Evolutionary conservation across 2,329 filamentous ascomycete species (phyloP), one percentile per base, ranked within the genome.

Genomic region (Bertia moriformis): DNA sequence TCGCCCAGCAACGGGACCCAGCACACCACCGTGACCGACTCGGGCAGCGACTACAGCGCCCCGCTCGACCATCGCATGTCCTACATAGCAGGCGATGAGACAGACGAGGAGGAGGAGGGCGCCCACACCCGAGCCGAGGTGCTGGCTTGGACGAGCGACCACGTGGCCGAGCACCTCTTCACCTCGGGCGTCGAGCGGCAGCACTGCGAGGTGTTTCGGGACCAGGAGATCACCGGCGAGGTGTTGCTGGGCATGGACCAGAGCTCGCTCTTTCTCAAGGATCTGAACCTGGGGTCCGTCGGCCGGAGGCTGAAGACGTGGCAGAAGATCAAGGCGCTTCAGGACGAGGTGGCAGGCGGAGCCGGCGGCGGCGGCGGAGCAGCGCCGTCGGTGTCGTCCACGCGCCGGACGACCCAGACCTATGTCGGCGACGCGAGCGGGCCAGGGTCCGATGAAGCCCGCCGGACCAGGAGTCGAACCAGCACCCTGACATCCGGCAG

Each of bases 171-270:
- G 50, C 89, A 93, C 53, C 66, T 98, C 30, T 88, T 91, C 48
- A 82, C 83, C 2, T 65, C 77, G 3, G 88, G 87, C 4, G 82
- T 96, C 4, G 89, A 96, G 55, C 77, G 80, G 50, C 78, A 79
- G 48, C 89, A 96, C 49, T 98, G 91, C 53, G 82, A 93, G 46
- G 84, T 96, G 3, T 98, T 98, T 51, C 71, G 81, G 48, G 88
- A 96, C 51, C 89, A 98, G 58, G 91, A 98, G 56, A 96, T 98
- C 42, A 80, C 83, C 2, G 91, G 91, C 38, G 88, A 96, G 50
- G 89, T 96, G 3, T 63, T 98, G 29, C 62, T 98, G 39, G 85
- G 84, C 39, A 93, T 96, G 85, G 87, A 95, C 50, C 89, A 95
- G 61, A 84, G 85, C 41, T 93, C 91, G 29, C 69, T 96, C 14